Evolutionary conservation across 2,329 filamentous ascomycete genomes (phyloP), one percentile per base, ranked within the genome.

Genomic region (Sarocladium strictum): DNA sequence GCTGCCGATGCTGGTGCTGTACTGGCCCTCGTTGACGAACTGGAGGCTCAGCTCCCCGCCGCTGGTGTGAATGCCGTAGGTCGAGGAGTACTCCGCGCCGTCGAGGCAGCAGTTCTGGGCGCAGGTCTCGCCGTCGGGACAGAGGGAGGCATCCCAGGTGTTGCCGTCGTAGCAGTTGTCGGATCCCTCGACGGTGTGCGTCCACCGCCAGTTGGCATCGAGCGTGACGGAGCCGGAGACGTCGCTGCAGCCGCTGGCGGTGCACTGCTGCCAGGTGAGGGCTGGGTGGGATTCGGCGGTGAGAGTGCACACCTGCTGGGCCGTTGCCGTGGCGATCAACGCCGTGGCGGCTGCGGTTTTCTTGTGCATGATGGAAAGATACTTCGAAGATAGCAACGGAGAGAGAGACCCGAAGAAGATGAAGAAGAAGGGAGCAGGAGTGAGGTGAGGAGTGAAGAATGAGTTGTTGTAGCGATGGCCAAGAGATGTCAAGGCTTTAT

Each of bases 131-230:
- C 72, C 69, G 58, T 71, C 66, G 7, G 69, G 64, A 61, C 76
- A 72, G 61, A 72, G 58, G 53, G 64, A 60, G 2, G 66, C 69
- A 58, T 78, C 74, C 66, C 76, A 75, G 49, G 63, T 62, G 66
- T 81, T 81, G 51, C 77, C 79, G 3, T 68, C 74, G 67, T 82
- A 83, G 72, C 79, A 83, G 70, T 84, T 84, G 61, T 72, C 77
- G 58, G 67, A 71, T 53, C 72, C 70, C 4, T 64, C 60, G 53
- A 69, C 65, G 17, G 65, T 64, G 67, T 84, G 80, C 56, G 80
- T 71, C 81, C 81, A 84, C 57, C 81, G 76, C 80, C 80, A 84
- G 71, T 84, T 84, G 62, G 80, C 66, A 58, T 85, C 81, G 60
- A 85, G 67, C 53, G 78, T 78, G 41, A 85, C 72, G 33, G 74